A percentile compares a stretch with the other conserved stretches of the same genome.
phyloP scores from a whole-genome alignment of 371 early-diverging fungal species.

The Sporodiniella umbellata region DNA sequence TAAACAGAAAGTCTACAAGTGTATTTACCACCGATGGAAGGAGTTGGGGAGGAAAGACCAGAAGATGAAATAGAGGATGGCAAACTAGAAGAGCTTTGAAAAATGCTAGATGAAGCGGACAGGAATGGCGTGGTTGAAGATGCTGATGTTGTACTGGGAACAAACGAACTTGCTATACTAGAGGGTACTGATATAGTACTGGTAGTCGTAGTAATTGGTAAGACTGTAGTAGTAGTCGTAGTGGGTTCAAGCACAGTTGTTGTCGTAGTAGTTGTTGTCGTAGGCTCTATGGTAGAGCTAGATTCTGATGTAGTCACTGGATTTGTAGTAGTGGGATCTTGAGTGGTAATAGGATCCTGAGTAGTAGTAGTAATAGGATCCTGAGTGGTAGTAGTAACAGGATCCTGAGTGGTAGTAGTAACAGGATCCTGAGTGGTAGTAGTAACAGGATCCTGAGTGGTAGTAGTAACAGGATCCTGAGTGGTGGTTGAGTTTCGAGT shows the following conservation, averaged over 20 bases:
- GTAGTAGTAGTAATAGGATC: background rate
- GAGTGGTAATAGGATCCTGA: background rate
- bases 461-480: background rate
- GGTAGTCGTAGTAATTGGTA: too few species aligned
- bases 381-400: background rate
- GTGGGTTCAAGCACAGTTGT: too few species aligned
- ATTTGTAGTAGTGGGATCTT: background rate
- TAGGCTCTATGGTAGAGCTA: background rate
- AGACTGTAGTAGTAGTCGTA: too few species aligned
- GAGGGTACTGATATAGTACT: background rate
- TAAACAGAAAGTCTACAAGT: background rate
- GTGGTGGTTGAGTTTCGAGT: background rate
- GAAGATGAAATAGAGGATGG: background rate
- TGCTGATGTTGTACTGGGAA: background rate
- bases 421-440: background rate
- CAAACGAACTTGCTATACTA: background rate
- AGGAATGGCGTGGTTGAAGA: background rate
- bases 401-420: background rate
- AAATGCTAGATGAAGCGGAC: background rate
- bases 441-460: background rate
- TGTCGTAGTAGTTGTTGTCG: background rate
- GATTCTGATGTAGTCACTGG: background rate
- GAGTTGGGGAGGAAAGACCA: too few species aligned
- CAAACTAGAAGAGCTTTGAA: background rate
- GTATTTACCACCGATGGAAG: background rate